These are phyloP conservation scores for Myxozyma udenii DNA, from an alignment of 805 yeast genomes.

Conservation along the genomic window DNA sequence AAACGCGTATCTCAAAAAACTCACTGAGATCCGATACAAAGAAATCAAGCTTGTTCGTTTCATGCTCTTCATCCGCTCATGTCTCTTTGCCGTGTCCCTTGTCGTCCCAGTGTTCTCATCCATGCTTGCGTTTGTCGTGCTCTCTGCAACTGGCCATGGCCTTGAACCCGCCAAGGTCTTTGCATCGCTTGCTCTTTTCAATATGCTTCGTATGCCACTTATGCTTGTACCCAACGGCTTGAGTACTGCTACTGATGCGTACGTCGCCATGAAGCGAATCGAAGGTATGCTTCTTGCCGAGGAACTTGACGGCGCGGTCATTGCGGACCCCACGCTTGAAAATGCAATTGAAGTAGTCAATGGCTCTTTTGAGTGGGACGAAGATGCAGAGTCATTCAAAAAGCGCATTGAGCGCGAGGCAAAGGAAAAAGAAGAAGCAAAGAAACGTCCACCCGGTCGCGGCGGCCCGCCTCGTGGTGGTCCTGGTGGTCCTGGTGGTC, in stretches of 20 bases:
- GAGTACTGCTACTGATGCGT: slow-evolving; percentile 61
- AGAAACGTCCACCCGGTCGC: too few relatives aligned
- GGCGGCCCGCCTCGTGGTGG: too few relatives aligned
- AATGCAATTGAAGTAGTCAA: slow-evolving; percentile 50
- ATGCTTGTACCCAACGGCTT: slow-evolving; percentile 65
- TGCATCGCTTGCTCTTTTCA: slow-evolving; percentile 68
- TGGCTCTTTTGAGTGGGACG: slow-evolving; percentile 69
- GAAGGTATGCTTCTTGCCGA: slow-evolving; percentile 49
- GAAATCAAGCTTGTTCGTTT: slow-evolving; percentile 63
- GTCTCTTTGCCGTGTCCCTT: slow-evolving; percentile 61
- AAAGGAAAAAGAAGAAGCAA: slow-evolving; percentile 1
- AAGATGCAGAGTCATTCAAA: slow-evolving; percentile 40
- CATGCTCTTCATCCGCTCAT: slow-evolving; percentile 64
- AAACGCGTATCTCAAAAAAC: slow-evolving; percentile 60
- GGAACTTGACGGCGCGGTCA: slow-evolving; percentile 40
- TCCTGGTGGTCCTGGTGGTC: slow-evolving; percentile 4
- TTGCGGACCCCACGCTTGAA: slow-evolving; percentile 37
- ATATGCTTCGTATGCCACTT: slow-evolving; percentile 56
- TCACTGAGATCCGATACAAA: slow-evolving; percentile 52
- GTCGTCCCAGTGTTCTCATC: slow-evolving; percentile 70
- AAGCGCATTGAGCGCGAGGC: slow-evolving; percentile 23
- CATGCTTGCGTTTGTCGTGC: slow-evolving; percentile 53
- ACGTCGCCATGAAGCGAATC: slow-evolving; percentile 55
- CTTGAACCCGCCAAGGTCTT: slow-evolving; percentile 62
- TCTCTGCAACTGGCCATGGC: slow-evolving; percentile 45